Evolutionary conservation across 768 basidiomycete genomes (phyloP), one percentile per base, ranked within the genome.

Genomic region (Hygrophorus pudorinus): DNA sequence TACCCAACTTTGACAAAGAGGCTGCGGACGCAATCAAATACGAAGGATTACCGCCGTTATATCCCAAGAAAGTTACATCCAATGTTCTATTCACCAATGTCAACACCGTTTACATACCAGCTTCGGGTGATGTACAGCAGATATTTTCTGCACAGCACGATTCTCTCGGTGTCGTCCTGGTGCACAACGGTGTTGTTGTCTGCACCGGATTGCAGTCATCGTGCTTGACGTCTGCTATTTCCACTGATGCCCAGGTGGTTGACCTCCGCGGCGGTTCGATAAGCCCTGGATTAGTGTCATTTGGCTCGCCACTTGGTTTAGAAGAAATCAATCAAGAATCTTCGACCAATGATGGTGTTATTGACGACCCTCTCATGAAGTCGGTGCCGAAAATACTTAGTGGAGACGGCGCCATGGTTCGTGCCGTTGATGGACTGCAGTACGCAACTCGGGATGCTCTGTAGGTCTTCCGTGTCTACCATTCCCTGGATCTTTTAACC

Each of bases 11-110:
- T 51, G 76, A 81, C 53, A 65, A 72, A 38, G 87, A 89, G 52
- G 77, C 79, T 3, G 60, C 64, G 27, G 70, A 76, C 27, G 75
- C 81, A 1, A 53, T 88, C 31, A 49, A 69, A 30, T 77, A 78
- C 47, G 79, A 89, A 21, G 89, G 89, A 16, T 70, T 91, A 42
- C 85, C 85, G 4, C 85, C 87, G 11, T 66, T 93, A 9, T 57
- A 60, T 7, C 69, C 76, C 0, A 64, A 57, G 36, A 65, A 64
- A 47, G 48, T 52, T 10, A 48, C 58, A 18, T 55, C 54, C 7
- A 54, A 54, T 24, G 60, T 65, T 30, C 65, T 81, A 17, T 88
- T 91, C 56, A 65, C 59, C 17, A 88, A 87, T 54, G 82, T 91
- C 33, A 63, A 62, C 8, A 61, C 63, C 4, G 55, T 83, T 30